Evolutionary conservation across 148 eudicot genomes (phyloP).

Genomic region (Cornus kousa): DNA sequence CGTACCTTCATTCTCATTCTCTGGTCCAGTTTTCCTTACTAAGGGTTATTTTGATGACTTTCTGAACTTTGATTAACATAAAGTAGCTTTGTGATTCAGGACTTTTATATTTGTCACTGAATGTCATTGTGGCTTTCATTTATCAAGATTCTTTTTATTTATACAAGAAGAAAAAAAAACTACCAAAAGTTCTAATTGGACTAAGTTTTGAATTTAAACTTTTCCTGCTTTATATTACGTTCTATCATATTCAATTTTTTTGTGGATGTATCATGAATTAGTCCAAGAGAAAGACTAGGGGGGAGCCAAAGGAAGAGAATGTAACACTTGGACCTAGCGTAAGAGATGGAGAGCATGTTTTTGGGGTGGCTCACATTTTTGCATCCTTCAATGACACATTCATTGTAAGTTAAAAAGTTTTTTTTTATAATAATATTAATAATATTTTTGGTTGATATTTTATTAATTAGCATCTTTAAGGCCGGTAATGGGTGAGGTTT

Average conservation of each 20-base stretch:
- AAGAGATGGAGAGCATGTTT: slow-evolving; percentile 67
- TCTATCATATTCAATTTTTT: neutral
- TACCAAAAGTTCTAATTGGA: neutral
- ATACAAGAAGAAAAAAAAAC: too few species aligned
- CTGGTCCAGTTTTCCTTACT: too few species aligned
- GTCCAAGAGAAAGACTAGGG: slow-evolving; percentile 73
- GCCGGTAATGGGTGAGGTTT: neutral
- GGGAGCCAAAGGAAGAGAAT: slow-evolving; percentile 82
- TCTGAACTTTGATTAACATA: neutral
- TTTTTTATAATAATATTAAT: neutral
- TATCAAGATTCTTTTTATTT: neutral
- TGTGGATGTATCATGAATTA: neutral
- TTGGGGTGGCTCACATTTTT: slow-evolving; percentile 85
- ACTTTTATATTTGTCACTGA: neutral
- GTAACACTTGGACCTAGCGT: slow-evolving; percentile 74
- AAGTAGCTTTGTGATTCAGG: neutral
- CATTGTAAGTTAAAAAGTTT: slow-evolving; percentile 15
- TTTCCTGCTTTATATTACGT: neutral
- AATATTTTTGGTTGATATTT: too few species aligned
- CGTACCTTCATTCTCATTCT: too few species aligned
- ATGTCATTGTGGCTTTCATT: neutral
- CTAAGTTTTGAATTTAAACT: neutral
- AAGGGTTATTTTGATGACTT: too few species aligned
- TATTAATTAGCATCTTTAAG: neutral
- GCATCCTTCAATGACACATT: slow-evolving; percentile 92